Evolutionary conservation across 176 grass and related monocot species (phyloP), one percentile per base, ranked within the genome.

Genomic region (Luzula sylvatica): DNA sequence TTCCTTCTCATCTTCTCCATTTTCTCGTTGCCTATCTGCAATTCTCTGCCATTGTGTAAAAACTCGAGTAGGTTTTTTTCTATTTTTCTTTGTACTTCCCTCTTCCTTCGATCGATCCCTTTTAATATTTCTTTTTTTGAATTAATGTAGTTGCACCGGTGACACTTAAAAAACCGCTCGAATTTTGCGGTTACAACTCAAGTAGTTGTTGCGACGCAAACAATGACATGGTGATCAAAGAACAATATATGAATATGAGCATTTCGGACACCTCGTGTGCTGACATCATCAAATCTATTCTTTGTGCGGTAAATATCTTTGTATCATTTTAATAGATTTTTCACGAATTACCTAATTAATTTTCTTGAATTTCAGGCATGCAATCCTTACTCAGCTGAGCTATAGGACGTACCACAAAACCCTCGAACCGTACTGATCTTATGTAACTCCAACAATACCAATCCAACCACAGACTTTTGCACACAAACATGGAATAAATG

Each of bases 251-350:
- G 63, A 53, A 77, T 28, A 88, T 85, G 89, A 78, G 78, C 19
- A 64, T 95, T 56, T 58, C 80, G 7, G 76, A 78, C 45, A 26
- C 66, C 5, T 69, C 76, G 2, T 95, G 89, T 50, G 70, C 89
- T 9, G 72, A 38, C 22, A 61, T 78, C 27, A 48, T 95, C 65
- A 88, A 85, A 57, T 85, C 89, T 0, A 54, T 88, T 65, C 44
- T 95, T 14, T 95, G 83, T 47, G 73, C 70, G 80, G 89, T 95
- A 68, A 38, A 12, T 24, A 53, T 53, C 0, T 53, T 53, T 24
- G 14, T 5, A 53, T 24, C 7, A n/a, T 15, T 53, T 12, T 24
- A 23, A 23, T 53, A 14, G 50, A 23, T 23, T 24, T 53, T 11
- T 13, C 17, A 27, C 7, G 50, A 24, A 26, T 24, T 53, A 14